Conservation (phyloP, 148 eudicot species). For the Pharnaceum exiguum region DNA sequence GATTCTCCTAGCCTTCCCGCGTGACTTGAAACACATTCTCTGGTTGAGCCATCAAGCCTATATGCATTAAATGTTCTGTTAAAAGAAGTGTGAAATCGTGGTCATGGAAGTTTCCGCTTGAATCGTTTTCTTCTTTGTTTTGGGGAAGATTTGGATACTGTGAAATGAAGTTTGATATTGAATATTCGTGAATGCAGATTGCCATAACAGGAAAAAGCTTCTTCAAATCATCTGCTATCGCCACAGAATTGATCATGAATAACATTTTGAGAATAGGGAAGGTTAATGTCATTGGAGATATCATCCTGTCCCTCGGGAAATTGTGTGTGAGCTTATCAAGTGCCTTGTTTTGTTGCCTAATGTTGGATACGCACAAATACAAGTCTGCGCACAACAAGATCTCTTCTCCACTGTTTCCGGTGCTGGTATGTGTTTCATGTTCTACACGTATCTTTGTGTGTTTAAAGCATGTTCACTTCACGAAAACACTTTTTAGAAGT, state of each 20-base stretch:
- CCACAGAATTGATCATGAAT: conserved; percentile 81
- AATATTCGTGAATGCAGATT: conserved; percentile 45
- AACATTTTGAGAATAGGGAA: conserved; percentile 88
- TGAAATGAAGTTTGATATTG: background rate
- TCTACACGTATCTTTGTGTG: background rate
- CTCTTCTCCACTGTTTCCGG: conserved; percentile 89
- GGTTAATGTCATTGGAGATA: conserved; percentile 91
- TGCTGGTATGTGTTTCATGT: conserved; percentile 55
- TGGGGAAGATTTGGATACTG: no score
- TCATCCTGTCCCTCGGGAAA: conserved; percentile 87
- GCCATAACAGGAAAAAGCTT: conserved; percentile 95
- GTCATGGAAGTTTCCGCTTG: no score
- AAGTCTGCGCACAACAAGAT: conserved; percentile 85
- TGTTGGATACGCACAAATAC: conserved; percentile 77
- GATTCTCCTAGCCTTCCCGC: no score
- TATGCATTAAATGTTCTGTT: no score
- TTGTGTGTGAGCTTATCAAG: conserved; percentile 85
- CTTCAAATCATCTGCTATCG: conserved; percentile 85
- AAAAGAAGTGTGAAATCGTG: no score
- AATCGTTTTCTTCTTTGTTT: no score
- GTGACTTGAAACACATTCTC: no score
- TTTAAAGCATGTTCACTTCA: background rate
- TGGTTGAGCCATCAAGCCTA: no score
- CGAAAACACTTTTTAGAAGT: background rate
- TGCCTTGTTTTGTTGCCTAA: conserved; percentile 77